Conservation (phyloP, 495 filamentous ascomycete genomes). For the Durotheca rogersii region DNA sequence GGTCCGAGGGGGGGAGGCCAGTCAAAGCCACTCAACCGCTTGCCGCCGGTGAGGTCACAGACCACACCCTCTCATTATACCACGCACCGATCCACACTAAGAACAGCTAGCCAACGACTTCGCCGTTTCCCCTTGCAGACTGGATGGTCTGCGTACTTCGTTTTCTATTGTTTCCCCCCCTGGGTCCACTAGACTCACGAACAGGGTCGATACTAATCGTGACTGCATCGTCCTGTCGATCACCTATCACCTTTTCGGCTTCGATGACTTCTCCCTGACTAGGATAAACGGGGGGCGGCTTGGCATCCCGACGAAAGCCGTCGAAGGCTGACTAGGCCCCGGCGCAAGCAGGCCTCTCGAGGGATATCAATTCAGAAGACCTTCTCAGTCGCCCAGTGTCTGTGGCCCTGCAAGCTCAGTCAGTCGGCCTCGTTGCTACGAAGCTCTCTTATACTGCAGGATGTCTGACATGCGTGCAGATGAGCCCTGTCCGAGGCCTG, state of each 20-base stretch:
- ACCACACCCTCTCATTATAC: slow-evolving; percentile 1
- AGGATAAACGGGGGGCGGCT: slow-evolving; percentile 4
- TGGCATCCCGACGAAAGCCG: slow-evolving; percentile 6
- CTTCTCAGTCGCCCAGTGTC: slow-evolving; percentile 5
- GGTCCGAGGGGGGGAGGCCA: slow-evolving; percentile 12
- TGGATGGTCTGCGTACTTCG: slow-evolving; percentile 18
- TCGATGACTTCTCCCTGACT: slow-evolving; percentile 9
- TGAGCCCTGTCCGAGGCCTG: slow-evolving; percentile 11
- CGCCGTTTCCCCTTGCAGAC: slow-evolving; percentile 21
- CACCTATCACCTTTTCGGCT: slow-evolving; percentile 9
- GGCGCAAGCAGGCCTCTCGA: background rate
- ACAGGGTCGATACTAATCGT: slow-evolving; percentile 12
- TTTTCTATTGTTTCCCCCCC: slow-evolving; percentile 11
- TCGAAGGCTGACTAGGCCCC: slow-evolving; percentile 1
- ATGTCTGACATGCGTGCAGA: slow-evolving; percentile 13
- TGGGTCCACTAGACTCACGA: background rate
- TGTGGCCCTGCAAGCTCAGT: background rate
- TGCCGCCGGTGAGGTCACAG: slow-evolving; percentile 4
- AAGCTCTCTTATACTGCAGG: slow-evolving; percentile 1
- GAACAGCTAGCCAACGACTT: slow-evolving; percentile 17
- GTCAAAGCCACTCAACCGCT: slow-evolving; percentile 13
- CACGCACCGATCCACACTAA: slow-evolving; percentile 14
- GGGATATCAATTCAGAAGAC: too few relatives aligned
- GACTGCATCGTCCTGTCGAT: slow-evolving; percentile 19
- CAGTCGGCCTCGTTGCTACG: too few relatives aligned